A percentile compares a stretch with the other conserved stretches of the same genome.
phyloP scores from a whole-genome alignment of 495 filamentous ascomycete species.

The Aspergillus taichungensis region DNA sequence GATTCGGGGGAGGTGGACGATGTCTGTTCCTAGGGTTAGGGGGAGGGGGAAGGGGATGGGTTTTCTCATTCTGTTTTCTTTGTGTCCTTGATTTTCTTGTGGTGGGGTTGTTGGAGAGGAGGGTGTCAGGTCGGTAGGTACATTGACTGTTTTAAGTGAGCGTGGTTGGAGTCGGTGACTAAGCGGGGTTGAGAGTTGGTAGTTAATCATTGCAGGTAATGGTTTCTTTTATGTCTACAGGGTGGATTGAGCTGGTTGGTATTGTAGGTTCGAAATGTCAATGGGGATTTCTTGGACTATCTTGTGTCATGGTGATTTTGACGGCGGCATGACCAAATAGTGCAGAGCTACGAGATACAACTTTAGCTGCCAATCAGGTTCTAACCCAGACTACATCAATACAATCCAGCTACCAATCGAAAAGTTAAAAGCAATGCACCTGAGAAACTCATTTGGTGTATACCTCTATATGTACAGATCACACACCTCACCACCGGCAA shows the following conservation, averaged over 20 bases:
- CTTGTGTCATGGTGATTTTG: no score
- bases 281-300: no score
- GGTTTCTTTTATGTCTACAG: no score
- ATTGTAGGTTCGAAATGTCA: no score
- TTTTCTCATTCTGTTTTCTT: constrained; percentile 12
- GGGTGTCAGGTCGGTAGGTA: background rate
- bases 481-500: constrained; percentile 5
- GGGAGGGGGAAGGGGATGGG: constrained; percentile 30
- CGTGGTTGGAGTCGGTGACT: background rate
- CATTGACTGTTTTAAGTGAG: background rate
- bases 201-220: no score
- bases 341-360: no score
- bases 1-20: constrained; percentile 46
- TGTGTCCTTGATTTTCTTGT: constrained; percentile 2
- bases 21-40: constrained; percentile 44
- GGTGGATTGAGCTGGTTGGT: no score
- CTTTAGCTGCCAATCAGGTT: no score
- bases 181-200: no score
- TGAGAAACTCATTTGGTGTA: constrained; percentile 29
- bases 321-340: no score
- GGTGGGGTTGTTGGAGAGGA: background rate
- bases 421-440: constrained; percentile 19
- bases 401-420: constrained; percentile 2
- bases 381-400: background rate
- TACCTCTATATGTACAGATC: constrained; percentile 40